Conservation (phyloP, 768 basidiomycete genomes). For the Podaxis rugospora region DNA sequence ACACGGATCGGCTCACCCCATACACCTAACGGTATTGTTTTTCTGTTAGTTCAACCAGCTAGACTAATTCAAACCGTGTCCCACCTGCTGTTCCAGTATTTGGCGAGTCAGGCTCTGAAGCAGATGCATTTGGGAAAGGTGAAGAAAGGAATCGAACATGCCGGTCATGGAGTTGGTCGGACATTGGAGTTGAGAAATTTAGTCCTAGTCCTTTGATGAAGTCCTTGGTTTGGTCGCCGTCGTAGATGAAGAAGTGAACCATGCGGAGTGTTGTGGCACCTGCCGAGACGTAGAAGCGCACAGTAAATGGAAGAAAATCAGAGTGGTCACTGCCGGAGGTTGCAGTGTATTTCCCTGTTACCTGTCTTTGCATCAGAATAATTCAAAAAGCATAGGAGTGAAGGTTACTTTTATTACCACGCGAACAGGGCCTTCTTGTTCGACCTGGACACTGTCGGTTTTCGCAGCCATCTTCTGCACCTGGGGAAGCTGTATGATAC, state of each 20-base stretch:
- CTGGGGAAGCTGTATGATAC: constrained; percentile 12
- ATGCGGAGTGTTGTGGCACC: constrained; percentile 27
- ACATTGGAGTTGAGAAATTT: constrained; percentile 28
- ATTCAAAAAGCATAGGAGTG: background rate
- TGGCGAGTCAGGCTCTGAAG: background rate
- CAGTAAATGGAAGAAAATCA: constrained; percentile 31
- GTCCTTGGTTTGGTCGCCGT: constrained; percentile 32
- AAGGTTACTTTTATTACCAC: constrained; percentile 30
- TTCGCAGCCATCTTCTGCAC: constrained; percentile 18
- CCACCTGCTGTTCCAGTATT: constrained; percentile 3
- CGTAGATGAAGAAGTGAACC: constrained; percentile 35
- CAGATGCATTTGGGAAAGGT: constrained; percentile 14
- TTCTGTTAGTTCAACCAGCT: background rate
- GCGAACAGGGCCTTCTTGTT: constrained; percentile 32
- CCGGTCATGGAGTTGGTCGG: constrained; percentile 30
- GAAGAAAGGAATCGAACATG: constrained; percentile 29
- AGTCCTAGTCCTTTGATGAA: constrained; percentile 35
- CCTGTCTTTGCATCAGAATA: constrained; percentile 13
- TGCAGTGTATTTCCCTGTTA: constrained; percentile 29
- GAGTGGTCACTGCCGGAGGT: constrained; percentile 23
- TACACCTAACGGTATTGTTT: constrained; percentile 16
- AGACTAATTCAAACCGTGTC: background rate
- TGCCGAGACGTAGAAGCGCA: constrained; percentile 31
- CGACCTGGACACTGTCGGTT: constrained; percentile 25
- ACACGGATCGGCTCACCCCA: constrained; percentile 35